phyloP scores from a whole-genome alignment of 345 rosid genomes.

The Melastoma malabathricum region DNA sequence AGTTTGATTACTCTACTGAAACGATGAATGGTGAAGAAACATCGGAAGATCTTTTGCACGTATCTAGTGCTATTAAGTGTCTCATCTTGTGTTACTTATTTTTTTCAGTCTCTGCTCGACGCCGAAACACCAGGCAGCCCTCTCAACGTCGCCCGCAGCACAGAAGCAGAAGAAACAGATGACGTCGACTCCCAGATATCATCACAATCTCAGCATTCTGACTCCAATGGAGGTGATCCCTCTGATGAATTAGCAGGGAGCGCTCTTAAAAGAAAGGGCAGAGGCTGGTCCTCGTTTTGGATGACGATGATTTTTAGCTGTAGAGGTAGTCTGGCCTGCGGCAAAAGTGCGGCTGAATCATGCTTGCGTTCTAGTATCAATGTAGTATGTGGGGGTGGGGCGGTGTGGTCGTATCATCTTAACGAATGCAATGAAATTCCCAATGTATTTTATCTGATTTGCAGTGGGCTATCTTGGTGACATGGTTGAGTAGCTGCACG shows the following conservation, averaged over 20 bases:
- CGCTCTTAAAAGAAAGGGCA: conserved; percentile 30
- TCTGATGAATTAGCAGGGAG: conserved; percentile 9
- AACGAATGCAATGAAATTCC: conserved; percentile 1
- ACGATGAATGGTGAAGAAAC: too few species aligned
- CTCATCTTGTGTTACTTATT: too few species aligned
- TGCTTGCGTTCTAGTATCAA: conserved; percentile 42
- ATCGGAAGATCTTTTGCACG: too few species aligned
- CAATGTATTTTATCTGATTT: background rate
- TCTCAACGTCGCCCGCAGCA: background rate
- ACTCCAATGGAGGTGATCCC: conserved; percentile 22
- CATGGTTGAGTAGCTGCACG: conserved; percentile 84
- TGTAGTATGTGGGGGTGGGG: conserved; percentile 31
- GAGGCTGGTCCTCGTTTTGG: conserved; percentile 47
- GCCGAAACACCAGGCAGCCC: too few species aligned
- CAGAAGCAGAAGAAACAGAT: conserved; percentile 1
- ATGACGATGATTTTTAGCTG: conserved; percentile 44
- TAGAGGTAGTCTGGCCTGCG: conserved; percentile 13
- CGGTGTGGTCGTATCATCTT: conserved; percentile 19
- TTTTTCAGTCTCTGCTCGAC: too few species aligned
- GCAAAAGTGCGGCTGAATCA: conserved; percentile 42
- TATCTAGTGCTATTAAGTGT: too few species aligned
- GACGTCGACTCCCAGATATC: conserved; percentile 2
- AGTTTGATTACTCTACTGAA: too few species aligned
- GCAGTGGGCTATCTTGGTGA: conserved; percentile 47
- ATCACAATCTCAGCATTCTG: conserved; percentile 13